Conservation (phyloP, 2,329 filamentous ascomycete genomes). For the Lomentospora prolificans region DNA sequence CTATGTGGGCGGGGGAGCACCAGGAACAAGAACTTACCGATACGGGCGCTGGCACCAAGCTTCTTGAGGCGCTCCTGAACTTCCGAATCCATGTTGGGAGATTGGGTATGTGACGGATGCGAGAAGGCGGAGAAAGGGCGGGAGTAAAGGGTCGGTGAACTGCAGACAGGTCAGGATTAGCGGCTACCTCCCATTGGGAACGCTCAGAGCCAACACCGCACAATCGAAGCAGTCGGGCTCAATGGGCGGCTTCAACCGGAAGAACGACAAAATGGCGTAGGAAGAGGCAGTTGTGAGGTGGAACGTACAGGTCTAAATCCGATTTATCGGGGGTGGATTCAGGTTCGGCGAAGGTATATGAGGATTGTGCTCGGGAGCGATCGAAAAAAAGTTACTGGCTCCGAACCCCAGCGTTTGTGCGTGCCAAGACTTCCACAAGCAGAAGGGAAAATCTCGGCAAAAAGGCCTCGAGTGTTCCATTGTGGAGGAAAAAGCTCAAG, state of each 20-base stretch:
- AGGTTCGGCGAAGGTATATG: neutral
- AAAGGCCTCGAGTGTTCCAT: neutral
- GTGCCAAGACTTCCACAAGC: constrained; percentile 31
- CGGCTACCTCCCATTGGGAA: constrained; percentile 6
- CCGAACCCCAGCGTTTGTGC: constrained; percentile 31
- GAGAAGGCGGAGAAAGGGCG: constrained; percentile 12
- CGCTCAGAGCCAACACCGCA: constrained; percentile 3
- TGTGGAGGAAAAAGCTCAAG: neutral
- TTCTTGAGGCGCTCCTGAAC: constrained; percentile 51
- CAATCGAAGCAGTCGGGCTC: constrained; percentile 3
- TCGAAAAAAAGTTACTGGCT: constrained; percentile 29
- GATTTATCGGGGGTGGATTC: neutral
- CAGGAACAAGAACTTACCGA: constrained; percentile 56
- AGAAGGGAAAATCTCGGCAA: neutral
- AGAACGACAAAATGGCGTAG: constrained; percentile 6
- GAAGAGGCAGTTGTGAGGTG: neutral
- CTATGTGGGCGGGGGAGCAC: too few relatives aligned
- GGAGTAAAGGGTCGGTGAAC: constrained; percentile 4
- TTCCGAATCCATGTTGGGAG: constrained; percentile 38
- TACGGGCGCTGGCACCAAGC: constrained; percentile 46
- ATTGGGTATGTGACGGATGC: constrained; percentile 16
- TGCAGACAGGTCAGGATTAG: constrained; percentile 7
- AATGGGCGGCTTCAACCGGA: neutral
- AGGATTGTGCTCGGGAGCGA: constrained; percentile 11
- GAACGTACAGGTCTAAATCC: neutral